Conservation (phyloP, 2,329 filamentous ascomycete species). For the Aspergillus pseudoterreus region DNA sequence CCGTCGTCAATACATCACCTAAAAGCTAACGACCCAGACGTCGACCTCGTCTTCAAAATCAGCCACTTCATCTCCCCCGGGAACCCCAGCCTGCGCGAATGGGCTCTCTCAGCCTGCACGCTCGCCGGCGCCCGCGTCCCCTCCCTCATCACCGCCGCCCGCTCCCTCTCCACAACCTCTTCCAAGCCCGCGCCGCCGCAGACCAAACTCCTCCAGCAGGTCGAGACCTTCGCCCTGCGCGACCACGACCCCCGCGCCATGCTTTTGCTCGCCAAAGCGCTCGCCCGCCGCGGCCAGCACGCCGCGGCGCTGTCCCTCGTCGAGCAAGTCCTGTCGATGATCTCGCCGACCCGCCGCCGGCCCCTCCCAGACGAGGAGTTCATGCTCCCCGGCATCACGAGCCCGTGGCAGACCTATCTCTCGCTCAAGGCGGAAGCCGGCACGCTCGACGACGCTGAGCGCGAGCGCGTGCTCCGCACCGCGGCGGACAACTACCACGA, state of each 20-base stretch:
- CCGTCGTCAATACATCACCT: background rate
- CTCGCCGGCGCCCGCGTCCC: constrained; percentile 19
- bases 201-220: constrained; percentile 11
- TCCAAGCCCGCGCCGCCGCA: background rate
- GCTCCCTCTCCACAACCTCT: constrained; percentile 5
- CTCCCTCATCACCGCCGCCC: constrained; percentile 11
- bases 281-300: constrained; percentile 19
- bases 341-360: constrained; percentile 14
- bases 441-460: constrained; percentile 3
- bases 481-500: constrained; percentile 32
- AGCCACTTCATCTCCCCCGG: constrained; percentile 9
- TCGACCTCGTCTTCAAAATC: constrained; percentile 24
- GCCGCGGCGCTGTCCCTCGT: constrained; percentile 20
- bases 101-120: constrained; percentile 19
- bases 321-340: constrained; percentile 21
- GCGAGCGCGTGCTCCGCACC: constrained; percentile 19
- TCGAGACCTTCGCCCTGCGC: constrained; percentile 22
- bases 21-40: constrained; percentile 11
- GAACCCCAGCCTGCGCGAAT: constrained; percentile 12
- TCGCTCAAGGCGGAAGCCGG: constrained; percentile 16
- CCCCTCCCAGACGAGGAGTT: constrained; percentile 1
- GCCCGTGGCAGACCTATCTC: constrained; percentile 28
- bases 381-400: constrained; percentile 9
- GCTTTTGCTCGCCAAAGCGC: constrained; percentile 25
- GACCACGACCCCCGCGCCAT: constrained; percentile 26